Percentiles rank a stretch among this genome's conserved stretches.
phyloP scores from a whole-genome alignment of 176 grass and related monocot species.

The Carex cristatella region DNA sequence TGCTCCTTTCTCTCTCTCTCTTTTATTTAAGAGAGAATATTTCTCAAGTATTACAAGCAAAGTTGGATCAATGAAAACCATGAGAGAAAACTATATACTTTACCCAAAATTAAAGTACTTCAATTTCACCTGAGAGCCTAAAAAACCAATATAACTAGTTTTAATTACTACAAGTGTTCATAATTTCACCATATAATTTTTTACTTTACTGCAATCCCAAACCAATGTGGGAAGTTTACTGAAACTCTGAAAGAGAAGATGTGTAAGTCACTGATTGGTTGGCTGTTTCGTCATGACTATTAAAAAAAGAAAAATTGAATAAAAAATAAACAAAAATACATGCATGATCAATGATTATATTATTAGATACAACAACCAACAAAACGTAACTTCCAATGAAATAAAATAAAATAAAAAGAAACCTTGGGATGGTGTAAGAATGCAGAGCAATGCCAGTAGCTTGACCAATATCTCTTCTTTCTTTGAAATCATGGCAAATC shows the following conservation, averaged over 20 bases:
- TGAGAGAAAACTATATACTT: background rate
- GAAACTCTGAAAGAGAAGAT: slow-evolving; percentile 8
- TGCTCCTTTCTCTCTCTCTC: background rate
- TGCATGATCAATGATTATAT: background rate
- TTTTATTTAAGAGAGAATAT: background rate
- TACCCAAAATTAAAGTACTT: background rate
- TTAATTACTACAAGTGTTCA: background rate
- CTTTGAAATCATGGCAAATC: slow-evolving; percentile 32
- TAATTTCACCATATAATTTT: too few species aligned
- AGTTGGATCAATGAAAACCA: background rate
- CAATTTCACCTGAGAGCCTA: background rate
- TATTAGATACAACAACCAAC: background rate
- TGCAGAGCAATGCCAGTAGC: slow-evolving; percentile 27
- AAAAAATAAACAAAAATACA: background rate
- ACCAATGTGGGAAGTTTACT: background rate
- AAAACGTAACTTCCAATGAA: background rate
- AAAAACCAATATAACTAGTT: background rate
- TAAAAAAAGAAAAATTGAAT: background rate
- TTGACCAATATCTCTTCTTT: slow-evolving; percentile 25
- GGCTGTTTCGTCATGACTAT: background rate
- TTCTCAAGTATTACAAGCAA: background rate
- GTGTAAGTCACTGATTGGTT: background rate
- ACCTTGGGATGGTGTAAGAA: slow-evolving; percentile 37
- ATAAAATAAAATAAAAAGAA: background rate
- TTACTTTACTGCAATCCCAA: too few species aligned